Base-by-base conservation (phyloP, 768 basidiomycete species). In the Clitopilus hobsonii region DNA sequence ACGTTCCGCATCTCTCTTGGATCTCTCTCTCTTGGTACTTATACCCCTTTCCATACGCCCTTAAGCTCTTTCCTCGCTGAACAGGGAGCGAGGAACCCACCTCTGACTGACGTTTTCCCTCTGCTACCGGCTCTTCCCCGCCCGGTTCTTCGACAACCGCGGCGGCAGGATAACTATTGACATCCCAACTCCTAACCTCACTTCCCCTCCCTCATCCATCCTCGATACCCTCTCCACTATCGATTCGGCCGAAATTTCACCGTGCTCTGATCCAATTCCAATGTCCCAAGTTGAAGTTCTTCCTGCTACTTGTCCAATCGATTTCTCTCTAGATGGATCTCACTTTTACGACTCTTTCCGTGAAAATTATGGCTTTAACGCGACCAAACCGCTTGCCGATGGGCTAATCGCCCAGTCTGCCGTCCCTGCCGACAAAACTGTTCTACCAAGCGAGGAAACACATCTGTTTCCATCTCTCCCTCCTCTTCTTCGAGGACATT, bases 21-120 rank as follows among this genome's bases (percentile, higher is more conserved):
- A 26, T 22, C 24, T 28, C 49, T 55, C 53, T 55, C 51, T 62
- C 58, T 56, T 55, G 56, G 49, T 49, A 61, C 60, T 62, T 54
- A 45, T 16, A 45, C 41, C 41, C n/a, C n/a, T 18, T 36, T 38
- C 51, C 50, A 53, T 51, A 71, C 69, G 64, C 71, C 75, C 75
- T 76, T 76, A 75, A 78, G 74, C 75, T 59, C 61, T 74, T 74
- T 82, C 86, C 84, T 87, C 86, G 83, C 84, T 78, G 71, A 67
- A 69, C 71, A 74, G 74, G 79, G 77, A 78, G 88, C 87, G 85
- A 85, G 86, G 86, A 80, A 74, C 75, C 77, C 68, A 45, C 57
- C 76, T 57, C 65, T 75, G 76, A 75, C 79, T 87, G 83, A 82
- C 73, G 69, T 71, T 74, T 67, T 67, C 72, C 69, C 64, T 58